These are phyloP conservation scores for Hymenoscyphus salicellus DNA, from an alignment of 2,329 filamentous ascomycete genomes.

Conservation along the genomic window DNA sequence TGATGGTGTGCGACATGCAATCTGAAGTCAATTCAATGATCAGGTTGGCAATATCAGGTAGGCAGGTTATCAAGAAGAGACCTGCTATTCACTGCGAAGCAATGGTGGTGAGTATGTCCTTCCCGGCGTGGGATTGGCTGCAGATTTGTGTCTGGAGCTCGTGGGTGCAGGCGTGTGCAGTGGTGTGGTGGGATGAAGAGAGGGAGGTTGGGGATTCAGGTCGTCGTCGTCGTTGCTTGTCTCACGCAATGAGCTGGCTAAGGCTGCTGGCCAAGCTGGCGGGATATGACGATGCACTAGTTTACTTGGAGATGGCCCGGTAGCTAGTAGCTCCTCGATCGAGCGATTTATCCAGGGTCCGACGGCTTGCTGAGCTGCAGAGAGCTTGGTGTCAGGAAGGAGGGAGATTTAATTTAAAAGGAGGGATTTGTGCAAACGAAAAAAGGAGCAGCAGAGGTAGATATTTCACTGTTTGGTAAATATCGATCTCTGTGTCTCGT, in stretches of 20 bases:
- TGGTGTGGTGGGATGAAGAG: background rate
- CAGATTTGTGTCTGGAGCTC: background rate
- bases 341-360: background rate
- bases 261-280: background rate
- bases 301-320: background rate
- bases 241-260: background rate
- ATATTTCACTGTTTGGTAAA: background rate
- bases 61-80: background rate
- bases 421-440: background rate
- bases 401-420: background rate
- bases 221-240: background rate
- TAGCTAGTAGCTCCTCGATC: background rate
- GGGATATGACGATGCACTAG: background rate
- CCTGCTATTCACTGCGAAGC: background rate
- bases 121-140: background rate
- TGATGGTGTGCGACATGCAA: constrained; percentile 15
- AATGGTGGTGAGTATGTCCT: background rate
- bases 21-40: background rate
- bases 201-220: background rate
- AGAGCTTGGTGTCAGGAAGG: background rate
- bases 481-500: background rate
- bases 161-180: background rate
- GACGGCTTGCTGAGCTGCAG: background rate
- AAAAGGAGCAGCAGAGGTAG: background rate
- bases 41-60: background rate